Evolutionary conservation across 768 basidiomycete genomes (phyloP).

Genomic region (Boletales sp.): DNA sequence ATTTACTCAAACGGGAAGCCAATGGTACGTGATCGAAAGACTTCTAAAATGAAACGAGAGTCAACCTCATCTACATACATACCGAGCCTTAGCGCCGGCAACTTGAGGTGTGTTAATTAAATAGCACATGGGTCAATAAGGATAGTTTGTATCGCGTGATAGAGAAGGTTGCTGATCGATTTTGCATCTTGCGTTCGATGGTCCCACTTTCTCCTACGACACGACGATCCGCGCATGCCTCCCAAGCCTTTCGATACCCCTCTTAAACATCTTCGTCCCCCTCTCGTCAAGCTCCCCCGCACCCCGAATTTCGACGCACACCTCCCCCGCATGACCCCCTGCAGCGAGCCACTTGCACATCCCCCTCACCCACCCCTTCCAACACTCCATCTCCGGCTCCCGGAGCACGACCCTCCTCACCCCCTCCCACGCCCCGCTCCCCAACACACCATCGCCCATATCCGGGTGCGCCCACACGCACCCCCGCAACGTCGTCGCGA

Average conservation of each 20-base stretch:
- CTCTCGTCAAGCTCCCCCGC: not conserved
- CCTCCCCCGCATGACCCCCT: slow-evolving; percentile 7
- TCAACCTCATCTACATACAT: no score
- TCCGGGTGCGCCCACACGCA: not conserved
- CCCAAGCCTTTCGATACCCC: slow-evolving; percentile 9
- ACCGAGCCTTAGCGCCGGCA: no score
- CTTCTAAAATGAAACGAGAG: no score
- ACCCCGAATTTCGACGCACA: slow-evolving; percentile 10
- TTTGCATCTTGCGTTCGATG: no score
- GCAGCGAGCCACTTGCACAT: slow-evolving; percentile 19
- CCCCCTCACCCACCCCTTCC: slow-evolving; percentile 14
- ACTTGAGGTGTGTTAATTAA: no score
- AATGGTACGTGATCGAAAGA: no score
- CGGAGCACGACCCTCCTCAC: slow-evolving; percentile 7
- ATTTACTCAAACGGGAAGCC: no score
- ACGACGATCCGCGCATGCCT: slow-evolving; percentile 7
- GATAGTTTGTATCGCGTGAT: no score
- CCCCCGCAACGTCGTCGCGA: slow-evolving; percentile 11
- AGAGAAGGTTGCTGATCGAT: no score
- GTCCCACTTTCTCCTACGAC: no score
- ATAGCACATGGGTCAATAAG: no score
- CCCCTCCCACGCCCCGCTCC: slow-evolving; percentile 7
- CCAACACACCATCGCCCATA: not conserved
- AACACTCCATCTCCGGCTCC: slow-evolving; percentile 6
- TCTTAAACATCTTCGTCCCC: not conserved